These are phyloP conservation scores for Backusella liffmaniae DNA, from an alignment of 192 early-diverging fungal genomes.

Conservation along the genomic window DNA sequence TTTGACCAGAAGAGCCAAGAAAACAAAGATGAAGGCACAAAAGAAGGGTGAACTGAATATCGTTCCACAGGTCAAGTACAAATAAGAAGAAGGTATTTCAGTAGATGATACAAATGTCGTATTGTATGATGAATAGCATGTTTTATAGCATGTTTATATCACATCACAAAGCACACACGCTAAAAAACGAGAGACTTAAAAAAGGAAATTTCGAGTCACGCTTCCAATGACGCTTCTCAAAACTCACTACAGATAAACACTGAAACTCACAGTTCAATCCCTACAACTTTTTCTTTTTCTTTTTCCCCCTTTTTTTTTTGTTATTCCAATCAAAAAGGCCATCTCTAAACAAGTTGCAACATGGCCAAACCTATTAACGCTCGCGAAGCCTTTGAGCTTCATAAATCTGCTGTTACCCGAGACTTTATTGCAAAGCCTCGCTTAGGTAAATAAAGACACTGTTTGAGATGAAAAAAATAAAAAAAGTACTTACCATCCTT, in stretches of 20 bases:
- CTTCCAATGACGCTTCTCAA: not conserved
- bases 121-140: no score
- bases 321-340: not conserved
- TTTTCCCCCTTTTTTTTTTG: not conserved
- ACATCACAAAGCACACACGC: no score
- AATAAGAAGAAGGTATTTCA: no score
- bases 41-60: no score
- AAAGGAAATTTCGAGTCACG: not conserved
- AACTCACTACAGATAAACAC: not conserved
- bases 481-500: not conserved
- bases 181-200: not conserved
- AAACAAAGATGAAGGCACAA: no score
- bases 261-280: not conserved
- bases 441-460: conserved; percentile 59
- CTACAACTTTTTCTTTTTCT: not conserved
- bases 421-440: conserved; percentile 85
- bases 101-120: no score
- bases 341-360: not conserved
- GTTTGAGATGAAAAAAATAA: conserved; percentile 6
- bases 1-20: no score
- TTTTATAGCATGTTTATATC: no score
- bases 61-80: no score
- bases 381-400: conserved; percentile 73
- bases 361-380: conserved; percentile 24
- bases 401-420: conserved; percentile 85